Evolutionary conservation across 345 rosid species (phyloP), one percentile per base, ranked within the genome.

Genomic region (Lumnitzera littorea): DNA sequence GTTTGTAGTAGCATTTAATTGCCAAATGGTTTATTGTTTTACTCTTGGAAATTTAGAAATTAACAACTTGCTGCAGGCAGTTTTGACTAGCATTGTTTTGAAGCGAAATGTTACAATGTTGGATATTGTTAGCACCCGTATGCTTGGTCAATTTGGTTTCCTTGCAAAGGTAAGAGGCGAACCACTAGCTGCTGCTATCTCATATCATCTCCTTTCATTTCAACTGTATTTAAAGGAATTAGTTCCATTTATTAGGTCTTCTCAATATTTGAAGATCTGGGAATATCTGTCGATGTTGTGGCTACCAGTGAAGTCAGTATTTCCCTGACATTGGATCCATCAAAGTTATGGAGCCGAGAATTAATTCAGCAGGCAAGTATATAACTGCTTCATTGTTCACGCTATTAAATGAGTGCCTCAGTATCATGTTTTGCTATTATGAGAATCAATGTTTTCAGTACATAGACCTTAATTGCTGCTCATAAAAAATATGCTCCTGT

Each of bases 251-350:
- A 70, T 61, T 67, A 94, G 97, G 99, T 94, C 41, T 94, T 94
- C 80, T 85, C 96, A n/a, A 94, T 61, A 70, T 94, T 94, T 54
- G 97, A 91, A 72, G 99, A 91, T 27, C 77, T 94, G 69, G 99
- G 91, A 62, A 94, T 94, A 69, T 94, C 97, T 0, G 97, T 94
- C 24, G 99, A 94, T 76, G 99, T 91, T 65, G 99, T 94, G 55
- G 99, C 99, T 60, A 94, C 97, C 46, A 94, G 99, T 77, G 99
- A 94, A 91, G 99, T 94, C 76, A 94, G 97, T 73, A 82, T 94
- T 72, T 94, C 99, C 24, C 69, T 94, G 85, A 94, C 99, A 43
- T 60, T 94, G 66, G 99, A 94, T 79, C 99, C 97, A 2, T 91
- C 96, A 55, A 90, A 88, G 74, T 82, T 94, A 54, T 94, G 99